phyloP scores from a whole-genome alignment of 1,284 basidiomycete genomes.

The Ceratobasidium sp. region DNA sequence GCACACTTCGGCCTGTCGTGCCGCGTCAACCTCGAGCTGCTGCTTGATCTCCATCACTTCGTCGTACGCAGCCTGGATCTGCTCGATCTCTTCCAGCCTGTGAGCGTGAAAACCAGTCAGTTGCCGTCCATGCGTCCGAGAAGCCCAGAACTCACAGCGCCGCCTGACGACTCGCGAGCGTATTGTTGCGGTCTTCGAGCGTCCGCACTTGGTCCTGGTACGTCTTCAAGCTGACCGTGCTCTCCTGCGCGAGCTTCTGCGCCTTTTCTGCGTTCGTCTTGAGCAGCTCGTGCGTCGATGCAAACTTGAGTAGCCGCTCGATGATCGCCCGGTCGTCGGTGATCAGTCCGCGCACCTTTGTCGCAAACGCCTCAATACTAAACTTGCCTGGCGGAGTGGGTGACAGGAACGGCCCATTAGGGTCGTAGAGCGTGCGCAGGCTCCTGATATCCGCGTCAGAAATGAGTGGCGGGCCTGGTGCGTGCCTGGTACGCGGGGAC shows the following conservation, averaged over 20 bases:
- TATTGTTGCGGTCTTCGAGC: slow-evolving; percentile 77
- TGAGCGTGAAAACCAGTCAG: slow-evolving; percentile 10
- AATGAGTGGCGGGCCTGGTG: slow-evolving; percentile 56
- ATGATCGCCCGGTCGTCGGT: slow-evolving; percentile 83
- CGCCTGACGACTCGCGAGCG: slow-evolving; percentile 63
- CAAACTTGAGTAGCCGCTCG: slow-evolving; percentile 82
- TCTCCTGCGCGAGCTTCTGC: slow-evolving; percentile 87
- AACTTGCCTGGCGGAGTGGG: slow-evolving; percentile 61
- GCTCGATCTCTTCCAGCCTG: slow-evolving; percentile 76
- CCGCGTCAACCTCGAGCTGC: slow-evolving; percentile 73
- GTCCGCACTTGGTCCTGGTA: slow-evolving; percentile 87
- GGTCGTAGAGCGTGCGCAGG: slow-evolving; percentile 76
- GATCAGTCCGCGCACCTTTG: slow-evolving; percentile 80
- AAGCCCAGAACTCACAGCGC: slow-evolving; percentile 63
- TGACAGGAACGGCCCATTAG: slow-evolving; percentile 55
- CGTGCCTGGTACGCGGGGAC: slow-evolving; percentile 54
- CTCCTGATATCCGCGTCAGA: slow-evolving; percentile 83
- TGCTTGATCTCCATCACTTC: slow-evolving; percentile 69
- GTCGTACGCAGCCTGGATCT: slow-evolving; percentile 71
- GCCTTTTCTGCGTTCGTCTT: slow-evolving; percentile 91
- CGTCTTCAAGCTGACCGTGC: slow-evolving; percentile 78
- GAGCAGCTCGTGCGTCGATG: slow-evolving; percentile 85
- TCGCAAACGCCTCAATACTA: slow-evolving; percentile 75
- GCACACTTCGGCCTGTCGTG: slow-evolving; percentile 76
- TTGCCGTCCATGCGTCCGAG: slow-evolving; percentile 31